Conservation (phyloP, 495 filamentous ascomycete genomes). For the Chaetomidium leptoderma region DNA sequence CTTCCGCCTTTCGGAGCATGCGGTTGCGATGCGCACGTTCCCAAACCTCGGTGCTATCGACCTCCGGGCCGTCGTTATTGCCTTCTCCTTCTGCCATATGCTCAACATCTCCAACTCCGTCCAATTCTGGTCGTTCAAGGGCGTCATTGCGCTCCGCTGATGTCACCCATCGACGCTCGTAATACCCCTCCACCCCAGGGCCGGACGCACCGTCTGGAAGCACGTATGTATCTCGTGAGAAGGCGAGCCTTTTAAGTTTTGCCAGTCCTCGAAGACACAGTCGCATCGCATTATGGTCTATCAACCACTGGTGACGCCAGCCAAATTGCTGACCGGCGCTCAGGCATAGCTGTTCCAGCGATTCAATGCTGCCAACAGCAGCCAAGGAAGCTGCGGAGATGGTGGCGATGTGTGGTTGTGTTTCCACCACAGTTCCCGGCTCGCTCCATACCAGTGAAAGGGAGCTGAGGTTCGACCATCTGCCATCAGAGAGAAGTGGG, state of each 20-base stretch:
- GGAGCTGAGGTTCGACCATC: neutral
- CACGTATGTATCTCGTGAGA: neutral
- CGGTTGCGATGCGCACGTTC: neutral
- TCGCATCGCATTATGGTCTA: neutral
- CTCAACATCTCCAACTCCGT: neutral
- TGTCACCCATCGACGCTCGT: neutral
- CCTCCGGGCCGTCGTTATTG: neutral
- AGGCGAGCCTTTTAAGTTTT: neutral
- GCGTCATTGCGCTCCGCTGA: neutral
- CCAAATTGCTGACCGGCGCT: neutral
- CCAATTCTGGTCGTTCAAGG: slow-evolving; percentile 1
- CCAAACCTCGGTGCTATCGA: neutral
- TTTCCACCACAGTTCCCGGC: neutral
- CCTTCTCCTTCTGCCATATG: neutral
- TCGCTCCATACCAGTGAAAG: neutral
- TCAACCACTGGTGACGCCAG: neutral
- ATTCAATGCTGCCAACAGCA: slow-evolving; percentile 1
- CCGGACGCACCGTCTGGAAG: neutral
- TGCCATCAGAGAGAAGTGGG: neutral
- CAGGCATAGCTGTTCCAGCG: neutral
- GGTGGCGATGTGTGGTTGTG: neutral
- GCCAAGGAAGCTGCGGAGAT: neutral
- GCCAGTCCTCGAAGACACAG: neutral
- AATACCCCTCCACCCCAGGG: neutral
- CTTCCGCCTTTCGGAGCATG: neutral